phyloP scores from a whole-genome alignment of 2,329 filamentous ascomycete species.

The Fusarium floridanum region DNA sequence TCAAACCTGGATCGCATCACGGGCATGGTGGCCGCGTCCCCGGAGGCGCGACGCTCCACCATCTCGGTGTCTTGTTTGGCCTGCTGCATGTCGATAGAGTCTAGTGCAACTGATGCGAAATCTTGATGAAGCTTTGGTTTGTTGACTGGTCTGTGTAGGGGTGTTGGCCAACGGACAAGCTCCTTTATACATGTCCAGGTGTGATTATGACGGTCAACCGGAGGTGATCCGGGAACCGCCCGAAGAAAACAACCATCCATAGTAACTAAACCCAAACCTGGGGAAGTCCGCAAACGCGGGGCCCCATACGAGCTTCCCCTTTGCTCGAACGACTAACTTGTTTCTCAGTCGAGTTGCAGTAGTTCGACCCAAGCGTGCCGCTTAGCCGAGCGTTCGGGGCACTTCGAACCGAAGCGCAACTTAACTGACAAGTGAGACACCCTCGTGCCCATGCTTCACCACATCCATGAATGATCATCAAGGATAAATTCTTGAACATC shows the following conservation, averaged over 20 bases:
- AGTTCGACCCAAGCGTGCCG: neutral
- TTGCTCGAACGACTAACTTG: neutral
- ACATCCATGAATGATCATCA: neutral
- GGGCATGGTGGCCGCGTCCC: conserved; percentile 15
- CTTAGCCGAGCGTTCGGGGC: neutral
- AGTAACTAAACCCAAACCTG: neutral
- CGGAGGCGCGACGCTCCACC: conserved; percentile 15
- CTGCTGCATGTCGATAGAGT: conserved; percentile 8
- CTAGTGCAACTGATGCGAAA: neutral
- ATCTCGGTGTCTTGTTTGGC: conserved; percentile 22
- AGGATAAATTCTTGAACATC: neutral
- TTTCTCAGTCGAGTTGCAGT: neutral
- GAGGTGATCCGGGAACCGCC: neutral
- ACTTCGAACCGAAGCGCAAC: neutral
- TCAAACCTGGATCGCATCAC: conserved; percentile 54
- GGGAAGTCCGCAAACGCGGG: neutral
- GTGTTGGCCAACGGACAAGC: neutral
- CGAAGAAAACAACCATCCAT: neutral
- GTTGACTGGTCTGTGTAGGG: neutral
- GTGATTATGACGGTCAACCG: neutral
- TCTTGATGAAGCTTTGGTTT: neutral
- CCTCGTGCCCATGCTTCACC: neutral
- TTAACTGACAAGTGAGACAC: neutral
- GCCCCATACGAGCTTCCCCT: neutral
- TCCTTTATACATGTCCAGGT: neutral